These are phyloP conservation scores for Plectosphaerella plurivora DNA, from an alignment of 2,329 filamentous ascomycete species.

Conservation along the genomic window DNA sequence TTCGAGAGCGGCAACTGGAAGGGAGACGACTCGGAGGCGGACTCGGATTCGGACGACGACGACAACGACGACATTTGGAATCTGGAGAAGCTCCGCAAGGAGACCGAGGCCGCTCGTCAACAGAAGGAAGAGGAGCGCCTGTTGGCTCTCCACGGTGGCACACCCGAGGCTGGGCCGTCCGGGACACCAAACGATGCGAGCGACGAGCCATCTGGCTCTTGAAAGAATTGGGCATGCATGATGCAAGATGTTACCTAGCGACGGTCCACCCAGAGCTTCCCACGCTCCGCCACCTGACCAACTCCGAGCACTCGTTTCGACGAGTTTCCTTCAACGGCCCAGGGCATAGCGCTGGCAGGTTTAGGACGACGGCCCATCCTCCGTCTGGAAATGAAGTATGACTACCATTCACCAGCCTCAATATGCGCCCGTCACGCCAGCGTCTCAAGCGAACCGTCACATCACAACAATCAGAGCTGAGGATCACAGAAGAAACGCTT, in stretches of 20 bases:
- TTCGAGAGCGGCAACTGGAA: constrained; percentile 97
- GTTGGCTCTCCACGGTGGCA: constrained; percentile 19
- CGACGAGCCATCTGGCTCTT: constrained; percentile 10
- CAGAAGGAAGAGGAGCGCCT: constrained; percentile 74
- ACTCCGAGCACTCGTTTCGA: constrained; percentile 13
- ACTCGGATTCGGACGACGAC: constrained; percentile 58
- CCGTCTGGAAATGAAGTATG: constrained; percentile 14
- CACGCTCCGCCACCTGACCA: constrained; percentile 10
- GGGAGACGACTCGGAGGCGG: constrained; percentile 58
- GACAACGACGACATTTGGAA: constrained; percentile 65
- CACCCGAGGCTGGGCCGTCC: neutral
- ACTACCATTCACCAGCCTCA: constrained; percentile 1
- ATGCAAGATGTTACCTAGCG: constrained; percentile 5
- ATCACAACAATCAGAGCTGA: too few relatives aligned
- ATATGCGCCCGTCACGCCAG: too few relatives aligned
- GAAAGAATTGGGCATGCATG: constrained; percentile 4
- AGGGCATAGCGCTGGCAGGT: constrained; percentile 1
- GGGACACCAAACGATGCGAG: neutral
- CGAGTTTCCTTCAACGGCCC: constrained; percentile 9
- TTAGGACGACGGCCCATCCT: constrained; percentile 9
- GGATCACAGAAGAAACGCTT: too few relatives aligned
- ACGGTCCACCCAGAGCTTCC: constrained; percentile 6
- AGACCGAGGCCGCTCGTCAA: constrained; percentile 74
- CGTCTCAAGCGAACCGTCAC: too few relatives aligned
- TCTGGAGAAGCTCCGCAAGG: constrained; percentile 72